phyloP scores from a whole-genome alignment of 495 filamentous ascomycete genomes.

The Bacidia rubella region DNA sequence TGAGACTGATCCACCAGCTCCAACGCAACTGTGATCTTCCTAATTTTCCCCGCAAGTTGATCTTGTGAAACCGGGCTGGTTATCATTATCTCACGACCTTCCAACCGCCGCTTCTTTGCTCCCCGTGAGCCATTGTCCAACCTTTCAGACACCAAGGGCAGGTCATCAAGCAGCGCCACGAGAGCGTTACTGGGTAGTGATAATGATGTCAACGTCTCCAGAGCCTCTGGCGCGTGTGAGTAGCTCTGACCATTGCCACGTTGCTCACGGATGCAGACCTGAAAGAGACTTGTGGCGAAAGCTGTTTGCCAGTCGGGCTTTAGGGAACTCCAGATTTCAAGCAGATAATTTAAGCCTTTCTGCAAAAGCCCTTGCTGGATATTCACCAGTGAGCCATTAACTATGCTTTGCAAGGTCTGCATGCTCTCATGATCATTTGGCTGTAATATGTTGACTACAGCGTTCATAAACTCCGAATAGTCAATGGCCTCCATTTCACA shows the following conservation, averaged over 20 bases:
- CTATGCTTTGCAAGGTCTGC: constrained; percentile 39
- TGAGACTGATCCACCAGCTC: constrained; percentile 71
- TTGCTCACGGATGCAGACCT: constrained; percentile 30
- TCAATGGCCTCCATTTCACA: constrained; percentile 51
- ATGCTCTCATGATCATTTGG: constrained; percentile 56
- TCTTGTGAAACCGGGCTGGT: constrained; percentile 31
- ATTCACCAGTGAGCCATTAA: constrained; percentile 29
- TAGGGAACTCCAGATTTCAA: constrained; percentile 58
- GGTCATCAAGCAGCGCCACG: constrained; percentile 49
- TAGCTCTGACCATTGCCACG: constrained; percentile 8
- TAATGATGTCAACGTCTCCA: constrained; percentile 53
- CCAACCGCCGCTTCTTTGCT: neutral
- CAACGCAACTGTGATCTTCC: constrained; percentile 71
- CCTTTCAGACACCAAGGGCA: constrained; percentile 43
- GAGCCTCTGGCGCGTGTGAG: constrained; percentile 29
- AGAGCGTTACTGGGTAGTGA: constrained; percentile 58
- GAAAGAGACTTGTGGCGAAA: constrained; percentile 46
- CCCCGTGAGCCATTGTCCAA: neutral
- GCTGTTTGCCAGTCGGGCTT: constrained; percentile 45
- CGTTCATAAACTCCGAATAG: constrained; percentile 40
- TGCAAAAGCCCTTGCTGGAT: neutral
- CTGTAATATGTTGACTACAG: constrained; percentile 46
- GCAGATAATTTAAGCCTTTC: neutral
- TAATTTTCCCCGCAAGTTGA: constrained; percentile 47
- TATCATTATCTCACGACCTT: constrained; percentile 5